These are phyloP conservation scores for Petunia secreta DNA, from an alignment of 257 asterid genomes.

Conservation along the genomic window DNA sequence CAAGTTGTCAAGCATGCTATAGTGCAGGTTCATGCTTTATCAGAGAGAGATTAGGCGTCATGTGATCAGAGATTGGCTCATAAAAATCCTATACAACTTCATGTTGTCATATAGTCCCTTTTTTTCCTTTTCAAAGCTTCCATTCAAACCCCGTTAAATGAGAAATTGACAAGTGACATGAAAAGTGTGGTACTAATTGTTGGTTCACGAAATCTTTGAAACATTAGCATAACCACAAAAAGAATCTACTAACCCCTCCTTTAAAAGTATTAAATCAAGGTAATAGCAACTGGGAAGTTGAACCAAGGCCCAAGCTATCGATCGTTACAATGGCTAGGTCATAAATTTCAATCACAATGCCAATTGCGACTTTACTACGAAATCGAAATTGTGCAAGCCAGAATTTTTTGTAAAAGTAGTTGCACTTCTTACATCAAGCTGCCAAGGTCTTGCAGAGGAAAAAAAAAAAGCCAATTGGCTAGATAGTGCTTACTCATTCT, in stretches of 20 bases:
- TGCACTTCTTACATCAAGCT: slow-evolving; percentile 1
- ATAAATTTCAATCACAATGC: slow-evolving; percentile 15
- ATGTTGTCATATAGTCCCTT: background rate
- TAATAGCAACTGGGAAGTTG: background rate
- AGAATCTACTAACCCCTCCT: background rate
- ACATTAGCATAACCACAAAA: background rate
- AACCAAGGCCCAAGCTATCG: background rate
- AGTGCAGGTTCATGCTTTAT: background rate
- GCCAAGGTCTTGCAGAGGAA: background rate
- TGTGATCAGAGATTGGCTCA: background rate
- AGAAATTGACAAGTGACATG: background rate
- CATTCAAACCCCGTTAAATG: background rate
- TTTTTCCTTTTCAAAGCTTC: slow-evolving; percentile 2
- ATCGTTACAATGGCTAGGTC: slow-evolving; percentile 4
- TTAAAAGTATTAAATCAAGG: background rate
- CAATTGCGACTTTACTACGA: background rate
- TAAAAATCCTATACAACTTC: background rate
- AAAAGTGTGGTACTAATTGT: background rate
- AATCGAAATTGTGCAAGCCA: background rate
- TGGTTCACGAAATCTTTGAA: background rate
- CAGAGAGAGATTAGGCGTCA: background rate
- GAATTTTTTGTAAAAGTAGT: slow-evolving; percentile 10
- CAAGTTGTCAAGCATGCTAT: background rate
- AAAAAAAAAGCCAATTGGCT: slow-evolving; percentile 2
- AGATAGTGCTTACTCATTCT: background rate